Percentiles rank a stretch among this genome's conserved stretches.
phyloP scores from a whole-genome alignment of 441 rosid genomes.

The Bruguiera hainesii region DNA sequence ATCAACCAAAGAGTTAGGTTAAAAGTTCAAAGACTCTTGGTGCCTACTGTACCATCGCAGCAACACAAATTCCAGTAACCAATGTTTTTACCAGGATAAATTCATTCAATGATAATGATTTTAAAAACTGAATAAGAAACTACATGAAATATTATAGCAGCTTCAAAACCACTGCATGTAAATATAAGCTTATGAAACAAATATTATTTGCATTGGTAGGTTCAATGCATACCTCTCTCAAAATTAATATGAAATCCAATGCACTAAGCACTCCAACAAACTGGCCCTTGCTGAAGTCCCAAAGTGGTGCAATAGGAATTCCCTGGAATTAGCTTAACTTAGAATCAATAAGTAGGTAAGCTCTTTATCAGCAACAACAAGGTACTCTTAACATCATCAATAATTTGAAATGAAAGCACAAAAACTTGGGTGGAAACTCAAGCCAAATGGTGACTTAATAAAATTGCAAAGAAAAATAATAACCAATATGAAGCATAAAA shows the following conservation, averaged over 20 bases:
- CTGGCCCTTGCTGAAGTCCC: constrained; percentile 52
- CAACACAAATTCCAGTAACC: no score
- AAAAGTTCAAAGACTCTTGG: background rate
- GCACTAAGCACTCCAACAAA: constrained; percentile 65
- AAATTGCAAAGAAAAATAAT: no score
- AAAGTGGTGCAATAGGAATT: constrained; percentile 57
- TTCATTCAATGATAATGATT: background rate
- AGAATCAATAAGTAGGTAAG: constrained; percentile 27
- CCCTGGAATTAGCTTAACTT: constrained; percentile 49
- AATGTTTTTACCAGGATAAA: background rate
- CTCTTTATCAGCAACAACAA: constrained; percentile 18
- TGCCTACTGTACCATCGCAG: background rate
- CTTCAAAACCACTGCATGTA: background rate
- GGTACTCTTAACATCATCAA: constrained; percentile 15
- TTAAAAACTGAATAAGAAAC: background rate
- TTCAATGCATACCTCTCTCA: constrained; percentile 46
- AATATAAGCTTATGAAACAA: background rate
- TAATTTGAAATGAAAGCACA: background rate
- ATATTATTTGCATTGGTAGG: constrained; percentile 7
- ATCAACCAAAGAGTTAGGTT: background rate
- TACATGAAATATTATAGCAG: background rate
- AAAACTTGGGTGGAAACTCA: background rate
- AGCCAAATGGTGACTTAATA: background rate
- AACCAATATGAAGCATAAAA: background rate
- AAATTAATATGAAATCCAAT: constrained; percentile 55